phyloP scores from a whole-genome alignment of 2,329 filamentous ascomycete species.

The Diaporthe australafricana region DNA sequence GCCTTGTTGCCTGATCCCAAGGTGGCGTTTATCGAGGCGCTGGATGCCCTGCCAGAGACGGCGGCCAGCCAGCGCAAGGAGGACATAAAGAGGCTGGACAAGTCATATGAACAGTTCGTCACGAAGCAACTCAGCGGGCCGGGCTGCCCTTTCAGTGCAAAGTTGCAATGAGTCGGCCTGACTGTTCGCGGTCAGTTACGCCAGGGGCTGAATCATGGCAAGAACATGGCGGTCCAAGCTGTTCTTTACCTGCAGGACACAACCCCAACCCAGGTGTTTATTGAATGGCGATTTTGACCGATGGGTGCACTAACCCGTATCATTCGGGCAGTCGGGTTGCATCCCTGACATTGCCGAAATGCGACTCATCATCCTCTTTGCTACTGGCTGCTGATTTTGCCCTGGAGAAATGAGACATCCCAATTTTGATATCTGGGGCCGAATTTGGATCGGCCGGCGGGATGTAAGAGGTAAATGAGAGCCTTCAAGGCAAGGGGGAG shows the following conservation, averaged over 20 bases:
- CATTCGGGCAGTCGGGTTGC: too few relatives aligned
- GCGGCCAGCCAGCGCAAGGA: not conserved
- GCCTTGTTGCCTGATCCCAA: not conserved
- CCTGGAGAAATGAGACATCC: not conserved
- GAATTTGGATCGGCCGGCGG: conserved; percentile 2
- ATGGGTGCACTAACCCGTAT: too few relatives aligned
- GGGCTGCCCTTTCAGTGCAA: not conserved
- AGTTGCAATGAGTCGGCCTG: not conserved
- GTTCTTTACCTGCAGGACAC: too few relatives aligned
- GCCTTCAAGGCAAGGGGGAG: not conserved
- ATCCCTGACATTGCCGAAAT: not conserved
- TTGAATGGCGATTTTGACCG: too few relatives aligned
- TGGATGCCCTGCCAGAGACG: not conserved
- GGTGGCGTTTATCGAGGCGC: not conserved
- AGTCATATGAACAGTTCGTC: not conserved
- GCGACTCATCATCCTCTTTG: not conserved
- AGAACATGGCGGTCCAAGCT: too few relatives aligned
- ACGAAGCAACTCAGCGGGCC: not conserved
- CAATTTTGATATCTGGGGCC: conserved; percentile 6
- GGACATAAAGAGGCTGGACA: conserved; percentile 3
- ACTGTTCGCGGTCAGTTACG: too few relatives aligned
- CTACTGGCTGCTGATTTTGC: not conserved
- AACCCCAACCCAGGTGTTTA: too few relatives aligned
- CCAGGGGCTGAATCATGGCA: too few relatives aligned
- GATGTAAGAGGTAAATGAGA: conserved; percentile 2